A percentile compares a stretch with the other conserved stretches of the same genome.
These are phyloP conservation scores for Nymphaea thermarum DNA, from an alignment of 164 flowering plant species.

Conservation along the genomic window DNA sequence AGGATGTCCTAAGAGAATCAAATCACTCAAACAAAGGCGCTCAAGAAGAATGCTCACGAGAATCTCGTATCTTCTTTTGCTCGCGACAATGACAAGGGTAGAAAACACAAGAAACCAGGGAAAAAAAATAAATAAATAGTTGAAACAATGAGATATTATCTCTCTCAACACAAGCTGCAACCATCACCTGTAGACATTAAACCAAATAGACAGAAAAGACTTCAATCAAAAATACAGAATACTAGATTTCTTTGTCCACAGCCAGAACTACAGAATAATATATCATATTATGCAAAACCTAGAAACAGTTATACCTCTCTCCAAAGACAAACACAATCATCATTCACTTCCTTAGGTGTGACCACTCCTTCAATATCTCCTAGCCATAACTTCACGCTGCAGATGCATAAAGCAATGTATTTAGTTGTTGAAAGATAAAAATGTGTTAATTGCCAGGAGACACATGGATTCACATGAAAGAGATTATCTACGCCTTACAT, in stretches of 20 bases:
- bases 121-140: no score
- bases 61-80: no score
- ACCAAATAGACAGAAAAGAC: neutral
- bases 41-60: no score
- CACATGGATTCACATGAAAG: no score
- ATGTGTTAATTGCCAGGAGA: no score
- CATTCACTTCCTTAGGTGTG: slow-evolving; percentile 27
- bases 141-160: no score
- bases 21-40: no score
- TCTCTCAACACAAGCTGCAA: no score
- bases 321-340: slow-evolving; percentile 42
- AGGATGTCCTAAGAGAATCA: no score
- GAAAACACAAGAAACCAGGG: no score
- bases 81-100: no score
- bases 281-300: neutral
- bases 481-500: no score
- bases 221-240: neutral
- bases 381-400: slow-evolving; percentile 81
- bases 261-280: neutral
- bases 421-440: neutral
- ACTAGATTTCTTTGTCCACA: neutral
- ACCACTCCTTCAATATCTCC: slow-evolving; percentile 27
- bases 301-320: slow-evolving; percentile 44
- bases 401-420: neutral
- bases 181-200: slow-evolving; percentile 50